Base-by-base conservation (phyloP, 306 rosid genomes). In the cucumber (Cucumis sativus) region DNA sequence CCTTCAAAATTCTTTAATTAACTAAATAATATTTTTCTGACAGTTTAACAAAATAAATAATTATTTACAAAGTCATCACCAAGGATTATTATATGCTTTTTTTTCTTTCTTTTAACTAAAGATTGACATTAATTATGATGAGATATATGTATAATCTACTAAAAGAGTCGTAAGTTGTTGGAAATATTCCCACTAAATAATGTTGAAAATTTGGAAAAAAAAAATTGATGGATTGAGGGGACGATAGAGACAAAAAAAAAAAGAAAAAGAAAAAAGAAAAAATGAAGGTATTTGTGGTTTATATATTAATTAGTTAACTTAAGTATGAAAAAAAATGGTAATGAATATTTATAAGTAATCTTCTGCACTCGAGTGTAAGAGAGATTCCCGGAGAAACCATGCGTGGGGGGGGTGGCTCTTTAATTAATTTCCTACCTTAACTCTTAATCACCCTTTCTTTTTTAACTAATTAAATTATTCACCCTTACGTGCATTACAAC, bases 301-400 rank as follows among this genome's bases (percentile, higher is more conserved):
- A 10, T 43, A 68, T n/a, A 43, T 68, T 21, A 40, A 10, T 43
- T 68, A 68, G 56, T 70, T 49, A 23, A 14, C 59, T 1, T 45
- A 15, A 47, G 14, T 45, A 5, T 5, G 8, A 52, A 52, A 47
- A 70, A n/a, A n/a, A 47, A 69, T 6, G 0, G 6, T 13, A 7
- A 7, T 23, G 0, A 49, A 7, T 72, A 4, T 72, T 72, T 72
- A 15, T 1, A 45, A 70, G 59, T 72, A 72, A 51, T 51, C 77
- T 30, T 72, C 69, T 78, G 85, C 85, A 73, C 57, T 80, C 80
- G 76, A 85, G 87, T 79, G 83, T 78, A 60, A 30, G 91, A 90
- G 94, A 93, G 98, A 91, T 89, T 93, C 91, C 87, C 90, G 96
- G 91, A 87, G 87, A 87, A 71, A 80, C 95, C 96, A 74, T 76